These are phyloP conservation scores for Tuber calosporum DNA, from an alignment of 495 filamentous ascomycete genomes.

Conservation along the genomic window DNA sequence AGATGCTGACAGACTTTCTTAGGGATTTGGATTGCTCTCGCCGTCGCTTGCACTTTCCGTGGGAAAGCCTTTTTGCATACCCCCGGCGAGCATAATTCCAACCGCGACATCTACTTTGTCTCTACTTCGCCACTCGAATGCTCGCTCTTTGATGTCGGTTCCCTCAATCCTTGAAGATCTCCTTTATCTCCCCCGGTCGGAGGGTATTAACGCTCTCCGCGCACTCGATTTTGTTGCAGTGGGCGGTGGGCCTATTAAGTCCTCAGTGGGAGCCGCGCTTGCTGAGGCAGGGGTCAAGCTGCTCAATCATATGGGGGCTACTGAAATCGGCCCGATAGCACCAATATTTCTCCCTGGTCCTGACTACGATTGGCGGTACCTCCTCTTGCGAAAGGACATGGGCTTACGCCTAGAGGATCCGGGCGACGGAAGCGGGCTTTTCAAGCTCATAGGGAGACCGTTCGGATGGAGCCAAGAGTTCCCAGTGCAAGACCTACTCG, in stretches of 20 bases:
- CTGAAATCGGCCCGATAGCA: constrained; percentile 53
- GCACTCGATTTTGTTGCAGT: constrained; percentile 45
- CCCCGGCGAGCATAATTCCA: constrained; percentile 39
- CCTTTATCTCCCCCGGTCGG: constrained; percentile 29
- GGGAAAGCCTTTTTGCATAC: constrained; percentile 46
- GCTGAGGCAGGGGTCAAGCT: constrained; percentile 50
- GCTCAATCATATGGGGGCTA: constrained; percentile 52
- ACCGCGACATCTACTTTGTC: constrained; percentile 39
- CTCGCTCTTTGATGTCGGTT: constrained; percentile 46
- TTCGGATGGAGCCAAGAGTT: constrained; percentile 53
- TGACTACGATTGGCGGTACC: constrained; percentile 54
- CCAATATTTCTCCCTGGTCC: constrained; percentile 29
- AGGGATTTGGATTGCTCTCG: constrained; percentile 46
- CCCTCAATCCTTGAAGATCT: constrained; percentile 49
- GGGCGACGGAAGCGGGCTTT: constrained; percentile 44
- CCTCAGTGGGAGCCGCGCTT: constrained; percentile 48
- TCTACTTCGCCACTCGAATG: constrained; percentile 35
- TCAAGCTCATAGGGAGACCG: constrained; percentile 55
- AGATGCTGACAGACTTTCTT: neutral
- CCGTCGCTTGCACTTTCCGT: constrained; percentile 44
- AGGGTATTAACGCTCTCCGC: constrained; percentile 36
- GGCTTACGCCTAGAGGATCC: constrained; percentile 26
- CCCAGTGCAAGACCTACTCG: constrained; percentile 54
- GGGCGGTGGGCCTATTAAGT: constrained; percentile 45
- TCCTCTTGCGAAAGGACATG: constrained; percentile 47